These are phyloP conservation scores for Clavispora vitiphila DNA, from an alignment of 805 yeast species.

Conservation along the genomic window DNA sequence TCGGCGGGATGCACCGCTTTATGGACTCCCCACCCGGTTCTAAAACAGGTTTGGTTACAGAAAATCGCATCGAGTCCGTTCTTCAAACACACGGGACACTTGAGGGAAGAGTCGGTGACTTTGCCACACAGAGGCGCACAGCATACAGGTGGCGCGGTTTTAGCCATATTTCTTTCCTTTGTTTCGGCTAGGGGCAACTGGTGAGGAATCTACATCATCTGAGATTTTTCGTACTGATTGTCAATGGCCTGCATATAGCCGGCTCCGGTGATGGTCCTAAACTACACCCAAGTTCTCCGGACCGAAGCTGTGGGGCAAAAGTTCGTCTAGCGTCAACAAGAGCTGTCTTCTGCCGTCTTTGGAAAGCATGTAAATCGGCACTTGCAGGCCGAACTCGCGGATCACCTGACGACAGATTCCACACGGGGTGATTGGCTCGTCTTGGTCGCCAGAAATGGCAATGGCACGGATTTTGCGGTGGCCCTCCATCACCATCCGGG, in stretches of 20 bases:
- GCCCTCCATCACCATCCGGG: conserved; percentile 34
- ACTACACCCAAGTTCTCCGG: conserved; percentile 55
- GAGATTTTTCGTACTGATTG: neutral
- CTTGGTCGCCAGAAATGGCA: conserved; percentile 61
- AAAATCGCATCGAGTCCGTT: conserved; percentile 57
- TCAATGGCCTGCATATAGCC: neutral
- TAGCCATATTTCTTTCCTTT: conserved; percentile 1
- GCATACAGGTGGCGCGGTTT: conserved; percentile 35
- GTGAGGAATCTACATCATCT: no score
- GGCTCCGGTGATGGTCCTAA: no score
- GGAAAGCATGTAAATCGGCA: conserved; percentile 68
- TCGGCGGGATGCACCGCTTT: conserved; percentile 63
- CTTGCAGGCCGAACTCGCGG: conserved; percentile 64
- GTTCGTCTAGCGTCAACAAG: conserved; percentile 49
- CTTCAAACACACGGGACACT: conserved; percentile 91
- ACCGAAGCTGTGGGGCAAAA: conserved; percentile 83
- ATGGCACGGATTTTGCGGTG: conserved; percentile 47
- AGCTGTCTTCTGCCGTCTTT: conserved; percentile 41
- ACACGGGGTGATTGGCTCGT: conserved; percentile 72
- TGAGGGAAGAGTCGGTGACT: conserved; percentile 64
- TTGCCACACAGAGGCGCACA: conserved; percentile 84
- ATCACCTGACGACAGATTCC: conserved; percentile 92
- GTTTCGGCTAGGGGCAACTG: neutral
- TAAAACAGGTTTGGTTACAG: conserved; percentile 82
- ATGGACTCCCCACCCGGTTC: conserved; percentile 65